Evolutionary conservation across 2,329 filamentous ascomycete genomes (phyloP).

Genomic region (Geosmithia putterillii): DNA sequence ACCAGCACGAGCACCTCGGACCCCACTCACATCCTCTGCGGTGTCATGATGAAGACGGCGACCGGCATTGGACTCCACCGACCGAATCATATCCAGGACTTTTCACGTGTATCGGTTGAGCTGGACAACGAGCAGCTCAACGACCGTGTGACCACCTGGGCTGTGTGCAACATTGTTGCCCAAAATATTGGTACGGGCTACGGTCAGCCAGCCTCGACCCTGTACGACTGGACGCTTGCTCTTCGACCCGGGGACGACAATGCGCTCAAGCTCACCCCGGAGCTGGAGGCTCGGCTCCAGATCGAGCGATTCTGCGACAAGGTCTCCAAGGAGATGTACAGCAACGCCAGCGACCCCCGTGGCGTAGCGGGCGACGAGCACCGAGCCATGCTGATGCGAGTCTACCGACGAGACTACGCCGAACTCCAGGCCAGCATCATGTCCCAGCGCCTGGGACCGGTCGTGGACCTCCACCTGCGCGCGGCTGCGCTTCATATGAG

Average conservation of each 20-base stretch:
- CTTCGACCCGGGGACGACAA: slow-evolving; percentile 47
- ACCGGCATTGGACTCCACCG: slow-evolving; percentile 74
- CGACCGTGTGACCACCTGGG: slow-evolving; percentile 71
- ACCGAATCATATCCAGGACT: slow-evolving; percentile 73
- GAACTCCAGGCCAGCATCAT: slow-evolving; percentile 50
- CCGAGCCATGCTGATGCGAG: slow-evolving; percentile 52
- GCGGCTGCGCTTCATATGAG: slow-evolving; percentile 66
- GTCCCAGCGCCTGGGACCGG: slow-evolving; percentile 43
- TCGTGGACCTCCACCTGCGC: slow-evolving; percentile 54
- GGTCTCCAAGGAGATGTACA: slow-evolving; percentile 68
- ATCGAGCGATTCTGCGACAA: slow-evolving; percentile 69
- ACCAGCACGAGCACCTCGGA: slow-evolving; percentile 72
- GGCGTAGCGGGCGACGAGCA: slow-evolving; percentile 57
- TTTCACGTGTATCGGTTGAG: slow-evolving; percentile 62
- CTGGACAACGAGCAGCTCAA: slow-evolving; percentile 68
- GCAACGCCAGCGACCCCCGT: slow-evolving; percentile 60
- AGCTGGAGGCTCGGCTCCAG: slow-evolving; percentile 55
- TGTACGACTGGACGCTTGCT: slow-evolving; percentile 64
- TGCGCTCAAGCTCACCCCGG: slow-evolving; percentile 44
- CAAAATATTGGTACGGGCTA: slow-evolving; percentile 76
- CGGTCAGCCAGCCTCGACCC: slow-evolving; percentile 66
- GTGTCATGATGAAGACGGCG: slow-evolving; percentile 78
- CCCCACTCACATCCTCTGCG: slow-evolving; percentile 69
- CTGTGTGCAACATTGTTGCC: slow-evolving; percentile 73
- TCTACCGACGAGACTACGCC: slow-evolving; percentile 52